Evolutionary conservation across 1,139 yeast species (phyloP), one percentile per base, ranked within the genome.

Genomic region (Yamadazyma sp.): DNA sequence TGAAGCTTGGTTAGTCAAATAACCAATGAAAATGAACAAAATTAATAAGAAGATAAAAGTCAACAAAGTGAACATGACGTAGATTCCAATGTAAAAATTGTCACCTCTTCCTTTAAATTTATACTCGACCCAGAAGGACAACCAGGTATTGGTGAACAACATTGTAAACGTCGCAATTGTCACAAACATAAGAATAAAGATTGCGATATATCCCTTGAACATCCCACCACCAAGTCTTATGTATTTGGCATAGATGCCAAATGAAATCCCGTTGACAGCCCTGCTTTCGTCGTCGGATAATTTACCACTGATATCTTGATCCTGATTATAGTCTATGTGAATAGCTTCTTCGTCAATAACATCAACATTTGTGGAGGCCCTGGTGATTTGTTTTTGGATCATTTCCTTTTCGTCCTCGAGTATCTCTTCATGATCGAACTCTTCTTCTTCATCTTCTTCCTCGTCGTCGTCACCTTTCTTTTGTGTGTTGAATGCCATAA

Each of bases 141-240:
- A 69, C 95, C 96, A 89, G 20, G 84, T 83, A 50, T 84, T 85
- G 30, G 87, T 73, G 57, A 87, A 84, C 32, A 86, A 61, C 43
- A 71, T 74, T 46, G 76, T 69, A 55, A 86, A 87, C 0, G 88
- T 77, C 7, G 80, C 50, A 4, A 76, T 56, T 61, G 12, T 77
- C 45, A 60, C 42, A 15, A 50, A 17, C 58, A 54, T 28, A 48
- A 46, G 27, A 33, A 37, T 16, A 29, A 36, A 4, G 23, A 30
- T 16, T 34, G 16, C 22, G 30, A 25, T 17, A 11, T 48, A 70
- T 28, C 40, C 42, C 20, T 36, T 41, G 36, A 75, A 54, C 5
- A 53, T 50, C 15, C 81, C 87, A 40, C 83, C 74, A 4, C 92
- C 94, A 26, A 73, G 64, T 25, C 62, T 57, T 42, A 86, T 55